phyloP scores from a whole-genome alignment of 169 alveolate genomes.

The Cryptosporidium xiaoi region DNA sequence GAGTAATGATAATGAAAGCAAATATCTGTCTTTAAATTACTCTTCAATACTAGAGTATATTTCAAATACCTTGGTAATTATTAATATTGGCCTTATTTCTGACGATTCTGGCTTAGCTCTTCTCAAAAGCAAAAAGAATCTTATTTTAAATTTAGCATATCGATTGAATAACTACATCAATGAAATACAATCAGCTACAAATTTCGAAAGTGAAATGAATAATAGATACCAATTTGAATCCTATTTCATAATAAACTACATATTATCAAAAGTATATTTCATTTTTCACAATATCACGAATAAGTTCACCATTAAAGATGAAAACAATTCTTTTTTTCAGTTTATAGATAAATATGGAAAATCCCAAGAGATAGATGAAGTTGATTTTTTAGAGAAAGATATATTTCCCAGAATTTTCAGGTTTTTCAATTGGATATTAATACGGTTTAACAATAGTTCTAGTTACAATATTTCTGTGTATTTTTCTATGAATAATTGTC shows the following conservation, averaged over 20 bases:
- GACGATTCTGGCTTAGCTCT: background rate
- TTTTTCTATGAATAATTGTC: background rate
- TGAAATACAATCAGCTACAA: background rate
- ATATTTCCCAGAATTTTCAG: background rate
- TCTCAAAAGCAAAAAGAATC: background rate
- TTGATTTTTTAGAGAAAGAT: too few relatives aligned
- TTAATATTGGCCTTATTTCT: slow-evolving; percentile 8
- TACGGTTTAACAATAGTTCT: background rate
- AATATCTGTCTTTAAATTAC: background rate
- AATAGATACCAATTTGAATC: slow-evolving; percentile 9
- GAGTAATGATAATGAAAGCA: background rate
- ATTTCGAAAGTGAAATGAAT: background rate
- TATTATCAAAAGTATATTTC: slow-evolving; percentile 4
- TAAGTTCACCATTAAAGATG: too few relatives aligned
- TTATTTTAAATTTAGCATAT: background rate
- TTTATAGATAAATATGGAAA: too few relatives aligned
- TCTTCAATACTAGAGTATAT: slow-evolving; percentile 7
- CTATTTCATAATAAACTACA: slow-evolving; percentile 9
- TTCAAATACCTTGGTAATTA: background rate
- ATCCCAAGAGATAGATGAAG: too few relatives aligned
- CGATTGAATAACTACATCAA: background rate
- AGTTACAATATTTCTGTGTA: background rate
- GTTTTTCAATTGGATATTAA: background rate
- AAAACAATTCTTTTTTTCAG: too few relatives aligned
- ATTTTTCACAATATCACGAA: background rate